Evolutionary conservation across 176 grass and related monocot species (phyloP).

Genomic region (Aegilops sharonensis): DNA sequence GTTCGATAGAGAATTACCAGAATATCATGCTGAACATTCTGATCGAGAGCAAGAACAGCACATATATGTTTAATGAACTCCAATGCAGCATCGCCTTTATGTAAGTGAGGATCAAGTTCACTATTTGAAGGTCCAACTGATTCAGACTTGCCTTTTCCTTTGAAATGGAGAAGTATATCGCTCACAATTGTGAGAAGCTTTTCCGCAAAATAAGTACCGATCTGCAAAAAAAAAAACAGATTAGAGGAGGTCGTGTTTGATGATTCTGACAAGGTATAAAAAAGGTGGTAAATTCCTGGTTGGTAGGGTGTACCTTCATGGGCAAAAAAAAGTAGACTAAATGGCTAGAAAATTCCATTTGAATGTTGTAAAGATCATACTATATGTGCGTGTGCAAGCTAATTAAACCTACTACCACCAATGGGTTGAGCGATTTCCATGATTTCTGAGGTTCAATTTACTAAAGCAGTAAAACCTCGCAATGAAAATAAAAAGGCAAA

Average conservation of each 20-base stretch:
- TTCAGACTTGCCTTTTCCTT: constrained; percentile 60
- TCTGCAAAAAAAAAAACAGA: constrained; percentile 49
- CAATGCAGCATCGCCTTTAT: constrained; percentile 81
- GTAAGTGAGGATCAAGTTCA: constrained; percentile 35
- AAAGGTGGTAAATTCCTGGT: background rate
- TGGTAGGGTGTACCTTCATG: background rate
- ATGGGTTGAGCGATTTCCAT: background rate
- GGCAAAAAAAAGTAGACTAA: background rate
- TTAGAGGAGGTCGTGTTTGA: background rate
- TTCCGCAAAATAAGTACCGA: constrained; percentile 84
- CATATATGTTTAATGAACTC: constrained; percentile 97
- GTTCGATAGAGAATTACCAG: constrained; percentile 59
- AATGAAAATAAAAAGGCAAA: background rate
- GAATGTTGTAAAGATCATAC: background rate
- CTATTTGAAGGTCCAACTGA: constrained; percentile 39
- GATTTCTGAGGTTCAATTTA: constrained; percentile 2
- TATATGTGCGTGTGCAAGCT: background rate
- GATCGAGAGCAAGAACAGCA: constrained; percentile 88
- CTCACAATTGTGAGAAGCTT: constrained; percentile 89
- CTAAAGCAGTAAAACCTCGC: background rate
- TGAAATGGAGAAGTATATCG: constrained; percentile 75
- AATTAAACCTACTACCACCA: constrained; percentile 4
- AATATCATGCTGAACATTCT: constrained; percentile 94
- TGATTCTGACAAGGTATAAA: background rate
- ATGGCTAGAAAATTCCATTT: background rate